Percentiles rank a stretch among this genome's conserved stretches.
Conservation (phyloP, 768 basidiomycete species). For the Podaxis mareebaensis region DNA sequence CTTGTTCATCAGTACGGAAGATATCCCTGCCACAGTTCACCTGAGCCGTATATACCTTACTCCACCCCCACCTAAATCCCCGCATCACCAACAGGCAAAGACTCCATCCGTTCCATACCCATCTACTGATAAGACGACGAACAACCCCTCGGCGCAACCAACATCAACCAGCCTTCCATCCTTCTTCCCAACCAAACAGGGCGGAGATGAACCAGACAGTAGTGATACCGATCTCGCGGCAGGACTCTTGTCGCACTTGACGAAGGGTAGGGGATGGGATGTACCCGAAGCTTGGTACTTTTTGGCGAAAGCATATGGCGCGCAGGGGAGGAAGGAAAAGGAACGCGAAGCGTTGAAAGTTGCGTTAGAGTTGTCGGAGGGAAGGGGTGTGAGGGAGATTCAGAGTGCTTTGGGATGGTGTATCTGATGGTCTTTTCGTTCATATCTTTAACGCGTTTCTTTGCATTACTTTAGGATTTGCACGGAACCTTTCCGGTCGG, state of each 20-base stretch:
- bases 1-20: slow-evolving; percentile 80
- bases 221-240: slow-evolving; percentile 79
- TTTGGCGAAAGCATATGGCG: slow-evolving; percentile 77
- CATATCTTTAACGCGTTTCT: not conserved
- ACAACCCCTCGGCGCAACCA: not conserved
- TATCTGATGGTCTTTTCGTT: slow-evolving; percentile 34
- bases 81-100: not conserved
- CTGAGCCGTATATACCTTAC: slow-evolving; percentile 75
- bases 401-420: slow-evolving; percentile 70
- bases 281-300: slow-evolving; percentile 95
- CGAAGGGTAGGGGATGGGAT: slow-evolving; percentile 85
- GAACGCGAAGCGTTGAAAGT: slow-evolving; percentile 74
- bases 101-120: not conserved
- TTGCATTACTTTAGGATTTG: not conserved
- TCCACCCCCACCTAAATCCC: slow-evolving; percentile 23
- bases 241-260: slow-evolving; percentile 73
- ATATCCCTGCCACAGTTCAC: slow-evolving; percentile 77
- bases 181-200: slow-evolving; percentile 2
- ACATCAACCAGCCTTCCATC: slow-evolving; percentile 18
- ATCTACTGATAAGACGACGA: not conserved
- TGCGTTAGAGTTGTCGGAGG: slow-evolving; percentile 66
- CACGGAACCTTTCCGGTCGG: no score
- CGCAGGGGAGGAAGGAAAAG: slow-evolving; percentile 69
- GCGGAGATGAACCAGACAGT: slow-evolving; percentile 19
- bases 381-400: slow-evolving; percentile 63